These are phyloP conservation scores for Chytriomyces hyalinus DNA, from an alignment of 192 early-diverging fungal genomes.

Conservation along the genomic window DNA sequence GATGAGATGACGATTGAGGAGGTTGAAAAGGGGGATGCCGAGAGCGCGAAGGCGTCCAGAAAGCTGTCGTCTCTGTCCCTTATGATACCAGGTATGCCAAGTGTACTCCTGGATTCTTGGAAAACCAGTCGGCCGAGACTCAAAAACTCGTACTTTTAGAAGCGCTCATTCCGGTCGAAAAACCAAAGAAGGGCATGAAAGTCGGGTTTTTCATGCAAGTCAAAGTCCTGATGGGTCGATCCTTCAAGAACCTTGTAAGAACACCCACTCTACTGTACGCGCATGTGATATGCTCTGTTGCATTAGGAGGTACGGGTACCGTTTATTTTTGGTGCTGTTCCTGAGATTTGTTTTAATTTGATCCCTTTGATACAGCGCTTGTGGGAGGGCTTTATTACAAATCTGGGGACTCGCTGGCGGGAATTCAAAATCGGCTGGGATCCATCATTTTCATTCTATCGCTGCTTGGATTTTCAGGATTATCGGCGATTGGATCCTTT, in stretches of 20 bases:
- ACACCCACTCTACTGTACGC: conserved; percentile 78
- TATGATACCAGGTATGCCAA: background rate
- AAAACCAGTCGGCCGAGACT: background rate
- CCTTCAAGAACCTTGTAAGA: conserved; percentile 81
- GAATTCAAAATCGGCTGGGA: conserved; percentile 78
- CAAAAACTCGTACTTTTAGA: background rate
- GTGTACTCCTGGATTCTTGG: background rate
- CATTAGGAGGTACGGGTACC: conserved; percentile 60
- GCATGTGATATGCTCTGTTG: conserved; percentile 73
- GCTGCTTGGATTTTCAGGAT: conserved; percentile 71
- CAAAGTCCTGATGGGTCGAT: conserved; percentile 72
- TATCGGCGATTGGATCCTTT: conserved; percentile 67
- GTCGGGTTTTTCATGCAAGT: conserved; percentile 69
- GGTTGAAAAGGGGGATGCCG: conserved; percentile 8
- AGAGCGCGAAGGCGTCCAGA: background rate
- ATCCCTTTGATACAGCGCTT: conserved; percentile 39
- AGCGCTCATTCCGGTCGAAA: conserved; percentile 14
- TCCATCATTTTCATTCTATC: conserved; percentile 71
- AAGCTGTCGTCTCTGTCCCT: background rate
- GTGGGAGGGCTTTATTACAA: conserved; percentile 73
- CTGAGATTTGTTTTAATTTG: background rate
- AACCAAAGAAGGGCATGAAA: conserved; percentile 34
- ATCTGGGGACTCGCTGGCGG: conserved; percentile 59
- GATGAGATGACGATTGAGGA: conserved; percentile 3
- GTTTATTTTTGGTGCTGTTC: background rate